Percentiles rank a stretch among this genome's conserved stretches.
These are phyloP conservation scores for Tetrapisispora taiwanensis DNA, from an alignment of 805 yeast species.

Conservation along the genomic window DNA sequence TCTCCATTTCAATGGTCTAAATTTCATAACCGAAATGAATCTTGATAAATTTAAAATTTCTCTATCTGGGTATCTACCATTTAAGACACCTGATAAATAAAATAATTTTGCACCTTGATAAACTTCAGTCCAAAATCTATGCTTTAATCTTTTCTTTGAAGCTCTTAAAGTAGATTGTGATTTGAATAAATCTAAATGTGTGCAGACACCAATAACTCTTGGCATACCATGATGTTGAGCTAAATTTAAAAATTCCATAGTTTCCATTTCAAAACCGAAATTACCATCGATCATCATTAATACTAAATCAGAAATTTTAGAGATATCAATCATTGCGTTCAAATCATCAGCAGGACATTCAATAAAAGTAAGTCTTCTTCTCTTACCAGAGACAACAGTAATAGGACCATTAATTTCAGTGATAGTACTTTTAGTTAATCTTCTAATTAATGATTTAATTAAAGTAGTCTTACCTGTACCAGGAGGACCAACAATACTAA, in stretches of 20 bases:
- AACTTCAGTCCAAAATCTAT: conserved; percentile 97
- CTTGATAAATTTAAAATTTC: conserved; percentile 86
- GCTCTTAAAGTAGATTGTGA: conserved; percentile 82
- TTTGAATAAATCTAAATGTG: conserved; percentile 90
- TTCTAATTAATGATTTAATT: conserved; percentile 76
- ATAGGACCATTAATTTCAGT: conserved; percentile 90
- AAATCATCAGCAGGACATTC: conserved; percentile 83
- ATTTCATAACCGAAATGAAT: conserved; percentile 93
- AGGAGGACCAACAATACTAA: conserved; percentile 97
- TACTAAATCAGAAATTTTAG: conserved; percentile 90
- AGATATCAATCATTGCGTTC: conserved; percentile 92
- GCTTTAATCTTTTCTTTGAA: conserved; percentile 82
- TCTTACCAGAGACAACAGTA: conserved; percentile 91
- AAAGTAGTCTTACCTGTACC: conserved; percentile 96
- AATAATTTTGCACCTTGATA: conserved; percentile 96
- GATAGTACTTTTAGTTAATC: conserved; percentile 79
- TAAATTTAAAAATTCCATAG: conserved; percentile 93
- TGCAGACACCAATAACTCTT: conserved; percentile 85
- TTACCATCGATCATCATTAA: conserved; percentile 88
- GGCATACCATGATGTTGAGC: conserved; percentile 99
- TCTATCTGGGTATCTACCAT: conserved; percentile 96
- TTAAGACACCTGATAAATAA: conserved; percentile 87
- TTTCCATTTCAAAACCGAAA: conserved; percentile 98
- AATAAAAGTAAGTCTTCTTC: conserved; percentile 82
- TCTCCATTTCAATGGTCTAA: conserved; percentile 98